Conservation (phyloP, 2,329 filamentous ascomycete species). For the Arachnopeziza araneosa region DNA sequence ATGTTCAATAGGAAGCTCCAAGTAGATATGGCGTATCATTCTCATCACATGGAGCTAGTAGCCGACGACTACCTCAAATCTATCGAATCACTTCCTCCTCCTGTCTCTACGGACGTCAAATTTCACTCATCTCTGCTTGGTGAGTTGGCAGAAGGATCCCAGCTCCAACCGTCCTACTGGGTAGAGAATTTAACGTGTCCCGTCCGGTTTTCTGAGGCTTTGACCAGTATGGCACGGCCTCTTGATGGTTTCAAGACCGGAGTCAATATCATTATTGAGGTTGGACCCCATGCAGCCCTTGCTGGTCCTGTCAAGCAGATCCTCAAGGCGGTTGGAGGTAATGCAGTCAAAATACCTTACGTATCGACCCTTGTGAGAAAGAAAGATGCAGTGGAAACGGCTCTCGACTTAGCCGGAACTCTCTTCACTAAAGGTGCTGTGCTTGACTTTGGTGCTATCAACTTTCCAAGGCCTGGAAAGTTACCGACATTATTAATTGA, state of each 20-base stretch:
- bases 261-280: conserved; percentile 3
- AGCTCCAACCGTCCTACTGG: conserved; percentile 41
- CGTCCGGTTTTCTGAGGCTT: conserved; percentile 34
- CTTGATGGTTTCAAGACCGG: conserved; percentile 18
- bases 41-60: conserved; percentile 30
- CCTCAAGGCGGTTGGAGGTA: conserved; percentile 30
- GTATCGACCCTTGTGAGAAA: not conserved
- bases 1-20: conserved; percentile 31
- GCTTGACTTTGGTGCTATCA: not conserved
- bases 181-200: conserved; percentile 38
- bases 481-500: conserved; percentile 26
- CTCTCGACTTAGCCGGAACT: not conserved
- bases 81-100: conserved; percentile 4
- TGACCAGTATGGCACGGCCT: conserved; percentile 7
- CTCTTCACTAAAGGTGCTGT: not conserved
- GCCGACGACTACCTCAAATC: conserved; percentile 22
- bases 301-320: conserved; percentile 31
- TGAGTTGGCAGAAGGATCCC: conserved; percentile 18
- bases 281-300: conserved; percentile 32
- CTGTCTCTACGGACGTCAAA: conserved; percentile 42
- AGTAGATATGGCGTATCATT: conserved; percentile 40
- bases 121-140: conserved; percentile 34
- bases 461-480: conserved; percentile 32
- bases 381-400: not conserved
- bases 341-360: conserved; percentile 31